Percentiles rank a stretch among this genome's conserved stretches.
These are phyloP conservation scores for Gracilaria domingensis DNA, from an alignment of 23 red algal species.

Conservation along the genomic window DNA sequence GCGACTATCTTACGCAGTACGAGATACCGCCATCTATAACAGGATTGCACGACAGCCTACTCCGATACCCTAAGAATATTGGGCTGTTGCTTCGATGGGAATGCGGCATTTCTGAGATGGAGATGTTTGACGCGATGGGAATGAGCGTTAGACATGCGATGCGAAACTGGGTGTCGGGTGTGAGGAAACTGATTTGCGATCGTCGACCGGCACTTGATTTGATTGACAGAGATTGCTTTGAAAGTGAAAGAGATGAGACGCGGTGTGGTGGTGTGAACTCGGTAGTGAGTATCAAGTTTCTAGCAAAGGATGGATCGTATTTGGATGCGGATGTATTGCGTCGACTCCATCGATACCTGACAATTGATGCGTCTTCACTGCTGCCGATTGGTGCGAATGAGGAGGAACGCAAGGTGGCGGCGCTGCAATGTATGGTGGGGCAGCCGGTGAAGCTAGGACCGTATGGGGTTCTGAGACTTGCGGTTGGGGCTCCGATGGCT, in stretches of 20 bases:
- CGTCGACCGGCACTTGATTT: slow-evolving; percentile 58
- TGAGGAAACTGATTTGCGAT: slow-evolving; percentile 49
- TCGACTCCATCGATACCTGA: slow-evolving; percentile 64
- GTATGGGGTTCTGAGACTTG: slow-evolving; percentile 74
- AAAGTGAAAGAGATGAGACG: slow-evolving; percentile 45
- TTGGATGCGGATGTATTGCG: slow-evolving; percentile 57
- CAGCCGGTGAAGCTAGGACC: slow-evolving; percentile 84
- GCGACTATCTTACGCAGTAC: slow-evolving; percentile 74
- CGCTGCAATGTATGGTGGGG: slow-evolving; percentile 75
- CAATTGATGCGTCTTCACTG: slow-evolving; percentile 57
- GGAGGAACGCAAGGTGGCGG: slow-evolving; percentile 45
- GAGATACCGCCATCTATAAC: slow-evolving; percentile 56
- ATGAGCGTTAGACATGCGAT: slow-evolving; percentile 36
- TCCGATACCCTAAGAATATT: slow-evolving; percentile 57
- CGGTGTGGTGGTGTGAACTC: slow-evolving; percentile 67
- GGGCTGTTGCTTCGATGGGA: slow-evolving; percentile 82
- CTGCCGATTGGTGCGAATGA: slow-evolving; percentile 40
- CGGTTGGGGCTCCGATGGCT: slow-evolving; percentile 78
- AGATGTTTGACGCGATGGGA: slow-evolving; percentile 68
- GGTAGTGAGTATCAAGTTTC: slow-evolving; percentile 72
- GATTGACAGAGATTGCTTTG: slow-evolving; percentile 63
- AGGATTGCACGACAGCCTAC: slow-evolving; percentile 54
- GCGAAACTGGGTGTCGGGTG: slow-evolving; percentile 47
- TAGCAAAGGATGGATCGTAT: slow-evolving; percentile 49
- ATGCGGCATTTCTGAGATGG: slow-evolving; percentile 89